Base-by-base conservation (phyloP, 257 asterid species). In the Solanum bulbocastanum region DNA sequence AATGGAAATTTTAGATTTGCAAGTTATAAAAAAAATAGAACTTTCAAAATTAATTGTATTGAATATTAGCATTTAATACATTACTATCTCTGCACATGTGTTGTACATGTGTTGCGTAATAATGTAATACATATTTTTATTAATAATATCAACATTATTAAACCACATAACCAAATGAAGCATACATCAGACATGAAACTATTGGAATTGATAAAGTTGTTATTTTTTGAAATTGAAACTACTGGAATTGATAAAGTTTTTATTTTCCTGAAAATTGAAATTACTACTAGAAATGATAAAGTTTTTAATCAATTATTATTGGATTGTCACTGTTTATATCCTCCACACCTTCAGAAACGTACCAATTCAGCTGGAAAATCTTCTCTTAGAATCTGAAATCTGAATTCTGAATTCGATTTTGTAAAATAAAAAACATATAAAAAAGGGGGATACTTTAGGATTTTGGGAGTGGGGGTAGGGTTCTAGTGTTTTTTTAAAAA, bases 301-400 rank as follows among this genome's bases (percentile, higher is more conserved):
- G 71, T 18, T 36, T 37, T 37, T 37, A 22, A 75, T n/a, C 11
- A 37, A 37, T 75, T 11, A 5, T 6, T 44, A 79, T 79, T 44
- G 66, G 16, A 6, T 79, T 27, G n/a, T 30, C 85, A 15, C 4
- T 10, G 15, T 1, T 44, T 79, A 4, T 27, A 66, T 86, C 88
- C n/a, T 9, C 23, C 22, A 68, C 85, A 8, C 72, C 66, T 30
- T 5, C 8, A 20, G 4, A 36, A 49, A 15, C 35, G 35, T 4
- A 33, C 5, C 88, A 89, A 65, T 65, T 91, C 89, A 66, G 39
- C 44, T 1, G 91, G 89, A 16, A 88, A 33, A 16, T 83, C 60
- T 40, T 86, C 68, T 86, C 87, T 88, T 25, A 91, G 86, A 87
- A 91, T 85, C 73, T 86, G 87, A 56, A 87, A 91, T 85, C 73